Conservation (phyloP, 306 rosid genomes). For the cucumber (Cucumis sativus) region DNA sequence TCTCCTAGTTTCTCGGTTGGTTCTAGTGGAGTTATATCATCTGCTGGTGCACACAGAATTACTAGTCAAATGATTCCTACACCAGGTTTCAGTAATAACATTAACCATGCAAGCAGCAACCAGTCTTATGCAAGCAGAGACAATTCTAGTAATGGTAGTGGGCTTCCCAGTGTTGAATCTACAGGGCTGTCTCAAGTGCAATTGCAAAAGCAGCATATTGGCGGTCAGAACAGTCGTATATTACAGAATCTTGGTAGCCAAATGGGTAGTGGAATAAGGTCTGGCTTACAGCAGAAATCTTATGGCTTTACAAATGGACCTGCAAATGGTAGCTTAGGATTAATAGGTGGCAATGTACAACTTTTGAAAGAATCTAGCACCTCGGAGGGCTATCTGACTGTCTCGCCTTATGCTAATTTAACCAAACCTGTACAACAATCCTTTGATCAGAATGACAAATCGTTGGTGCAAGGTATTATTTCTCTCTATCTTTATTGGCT, state of each 20-base stretch:
- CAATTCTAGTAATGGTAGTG: constrained; percentile 44
- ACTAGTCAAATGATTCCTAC: constrained; percentile 98
- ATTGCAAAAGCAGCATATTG: constrained; percentile 61
- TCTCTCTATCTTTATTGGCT: neutral
- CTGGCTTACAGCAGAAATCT: constrained; percentile 64
- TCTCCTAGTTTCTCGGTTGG: constrained; percentile 48
- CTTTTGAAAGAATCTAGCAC: constrained; percentile 45
- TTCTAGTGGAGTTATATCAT: constrained; percentile 56
- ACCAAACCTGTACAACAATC: constrained; percentile 59
- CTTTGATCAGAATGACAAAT: constrained; percentile 54
- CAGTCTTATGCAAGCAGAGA: constrained; percentile 56
- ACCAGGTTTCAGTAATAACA: constrained; percentile 62
- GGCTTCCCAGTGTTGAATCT: constrained; percentile 59
- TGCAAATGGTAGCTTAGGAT: constrained; percentile 53
- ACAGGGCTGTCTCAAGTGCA: constrained; percentile 47
- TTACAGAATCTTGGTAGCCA: constrained; percentile 60
- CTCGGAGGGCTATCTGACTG: constrained; percentile 48
- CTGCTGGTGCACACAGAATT: constrained; percentile 49
- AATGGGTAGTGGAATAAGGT: constrained; percentile 66
- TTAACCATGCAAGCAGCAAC: constrained; percentile 15
- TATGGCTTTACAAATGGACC: constrained; percentile 73
- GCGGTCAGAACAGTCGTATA: constrained; percentile 62
- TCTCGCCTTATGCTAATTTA: constrained; percentile 39
- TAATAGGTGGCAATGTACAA: constrained; percentile 54
- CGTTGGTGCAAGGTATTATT: constrained; percentile 49